These are phyloP conservation scores for Aeschynomene evenia DNA, from an alignment of 306 rosid species.

Conservation along the genomic window DNA sequence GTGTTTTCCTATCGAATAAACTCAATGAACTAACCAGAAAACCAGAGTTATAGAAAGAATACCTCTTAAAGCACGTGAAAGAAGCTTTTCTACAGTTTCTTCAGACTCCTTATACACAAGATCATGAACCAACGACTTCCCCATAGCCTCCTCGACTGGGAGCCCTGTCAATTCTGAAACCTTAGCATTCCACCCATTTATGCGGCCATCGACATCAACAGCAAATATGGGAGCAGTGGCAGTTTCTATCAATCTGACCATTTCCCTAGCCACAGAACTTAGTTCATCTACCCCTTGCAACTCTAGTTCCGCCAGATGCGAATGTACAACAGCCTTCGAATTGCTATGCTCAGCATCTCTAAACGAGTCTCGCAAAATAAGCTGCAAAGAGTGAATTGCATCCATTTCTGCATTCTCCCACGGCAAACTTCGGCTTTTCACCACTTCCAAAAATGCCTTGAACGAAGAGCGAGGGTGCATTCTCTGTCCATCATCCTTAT, in stretches of 20 bases:
- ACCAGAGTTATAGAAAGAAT: slow-evolving; percentile 30
- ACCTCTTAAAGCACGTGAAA: slow-evolving; percentile 81
- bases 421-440: slow-evolving; percentile 87
- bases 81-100: slow-evolving; percentile 69
- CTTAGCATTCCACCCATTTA: slow-evolving; percentile 99
- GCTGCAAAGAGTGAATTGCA: slow-evolving; percentile 97
- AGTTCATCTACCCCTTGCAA: slow-evolving; percentile 89
- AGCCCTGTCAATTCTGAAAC: slow-evolving; percentile 91
- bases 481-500: slow-evolving; percentile 94
- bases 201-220: slow-evolving; percentile 74
- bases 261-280: slow-evolving; percentile 96
- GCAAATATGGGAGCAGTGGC: slow-evolving; percentile 99
- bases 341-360: slow-evolving; percentile 58
- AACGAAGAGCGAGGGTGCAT: slow-evolving; percentile 99
- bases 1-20: slow-evolving; percentile 24
- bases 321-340: slow-evolving; percentile 67
- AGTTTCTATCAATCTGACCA: slow-evolving; percentile 97
- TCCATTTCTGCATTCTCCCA: slow-evolving; percentile 99
- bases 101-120: slow-evolving; percentile 80
- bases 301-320: slow-evolving; percentile 50
- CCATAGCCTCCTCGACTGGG: slow-evolving; percentile 85
- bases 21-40: slow-evolving; percentile 3
- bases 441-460: slow-evolving; percentile 96
- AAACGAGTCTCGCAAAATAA: slow-evolving; percentile 86
- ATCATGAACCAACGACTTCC: slow-evolving; percentile 82